phyloP scores from a whole-genome alignment of 208 protist genomes.

The Trichomonas tenax region DNA sequence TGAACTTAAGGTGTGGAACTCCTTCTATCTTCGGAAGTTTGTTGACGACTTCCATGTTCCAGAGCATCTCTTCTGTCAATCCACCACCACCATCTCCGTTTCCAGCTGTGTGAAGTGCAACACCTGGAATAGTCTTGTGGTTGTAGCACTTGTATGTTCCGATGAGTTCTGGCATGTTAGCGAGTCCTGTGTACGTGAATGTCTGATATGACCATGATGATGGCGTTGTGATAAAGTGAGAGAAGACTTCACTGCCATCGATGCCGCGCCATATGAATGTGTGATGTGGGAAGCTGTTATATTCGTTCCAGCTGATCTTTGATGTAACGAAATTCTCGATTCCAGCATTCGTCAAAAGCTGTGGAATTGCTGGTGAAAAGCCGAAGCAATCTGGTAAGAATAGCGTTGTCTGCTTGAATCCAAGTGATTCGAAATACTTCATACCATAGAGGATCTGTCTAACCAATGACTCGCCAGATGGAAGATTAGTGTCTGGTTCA shows the following conservation, averaged over 20 bases:
- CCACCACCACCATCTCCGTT: conserved; percentile 27
- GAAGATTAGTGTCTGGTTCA: background rate
- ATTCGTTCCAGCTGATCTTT: background rate
- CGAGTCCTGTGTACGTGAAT: background rate
- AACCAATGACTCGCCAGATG: background rate
- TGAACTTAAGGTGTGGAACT: background rate
- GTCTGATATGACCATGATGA: background rate
- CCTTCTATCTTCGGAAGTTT: background rate
- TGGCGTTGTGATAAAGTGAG: background rate
- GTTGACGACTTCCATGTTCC: background rate
- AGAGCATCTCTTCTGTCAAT: background rate
- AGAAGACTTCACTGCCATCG: background rate
- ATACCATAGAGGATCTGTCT: conserved; percentile 22
- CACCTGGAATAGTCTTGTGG: background rate
- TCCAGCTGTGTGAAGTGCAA: background rate
- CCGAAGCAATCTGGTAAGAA: conserved; percentile 7
- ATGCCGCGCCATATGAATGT: conserved; percentile 22
- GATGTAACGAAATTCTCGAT: background rate
- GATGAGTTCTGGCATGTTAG: background rate
- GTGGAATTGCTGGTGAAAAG: background rate
- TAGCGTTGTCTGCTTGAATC: background rate
- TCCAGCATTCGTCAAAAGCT: background rate
- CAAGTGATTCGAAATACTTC: background rate
- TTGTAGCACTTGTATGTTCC: background rate
- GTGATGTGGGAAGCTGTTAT: background rate